These are phyloP conservation scores for Volvariella volvacea DNA, from an alignment of 1,284 basidiomycete genomes.

Conservation along the genomic window DNA sequence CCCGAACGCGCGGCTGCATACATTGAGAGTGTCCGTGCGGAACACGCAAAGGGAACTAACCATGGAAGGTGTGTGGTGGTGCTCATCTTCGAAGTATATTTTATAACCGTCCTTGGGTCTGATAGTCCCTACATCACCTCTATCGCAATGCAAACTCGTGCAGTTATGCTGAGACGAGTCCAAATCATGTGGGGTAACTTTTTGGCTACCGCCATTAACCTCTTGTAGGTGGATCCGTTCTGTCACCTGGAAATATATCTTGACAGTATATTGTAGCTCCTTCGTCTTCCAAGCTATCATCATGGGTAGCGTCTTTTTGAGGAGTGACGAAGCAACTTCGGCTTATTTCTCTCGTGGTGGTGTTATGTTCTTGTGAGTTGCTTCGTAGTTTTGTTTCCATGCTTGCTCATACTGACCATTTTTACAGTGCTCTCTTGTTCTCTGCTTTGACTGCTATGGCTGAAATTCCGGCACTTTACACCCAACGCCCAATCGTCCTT, in stretches of 20 bases:
- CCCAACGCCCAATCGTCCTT: slow-evolving; percentile 52
- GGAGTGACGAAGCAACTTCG: slow-evolving; percentile 43
- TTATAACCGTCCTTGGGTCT: not conserved
- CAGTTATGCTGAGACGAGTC: slow-evolving; percentile 54
- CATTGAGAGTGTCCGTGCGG: slow-evolving; percentile 34
- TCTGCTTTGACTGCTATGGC: slow-evolving; percentile 32
- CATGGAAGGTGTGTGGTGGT: slow-evolving; percentile 15
- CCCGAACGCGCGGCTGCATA: slow-evolving; percentile 28
- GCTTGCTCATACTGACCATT: slow-evolving; percentile 8
- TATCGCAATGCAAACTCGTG: slow-evolving; percentile 55
- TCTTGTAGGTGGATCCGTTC: slow-evolving; percentile 18
- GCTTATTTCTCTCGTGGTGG: slow-evolving; percentile 47
- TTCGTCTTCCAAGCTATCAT: slow-evolving; percentile 53
- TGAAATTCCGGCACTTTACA: slow-evolving; percentile 43
- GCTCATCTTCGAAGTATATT: not conserved
- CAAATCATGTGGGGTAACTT: slow-evolving; percentile 61
- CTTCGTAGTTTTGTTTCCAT: slow-evolving; percentile 12
- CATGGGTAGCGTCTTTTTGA: slow-evolving; percentile 61
- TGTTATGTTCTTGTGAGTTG: slow-evolving; percentile 47
- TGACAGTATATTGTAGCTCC: slow-evolving; percentile 21
- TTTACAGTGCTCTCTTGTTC: slow-evolving; percentile 32
- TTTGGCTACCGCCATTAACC: slow-evolving; percentile 24
- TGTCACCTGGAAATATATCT: slow-evolving; percentile 14
- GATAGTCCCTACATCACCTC: slow-evolving; percentile 41
- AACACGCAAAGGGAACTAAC: slow-evolving; percentile 35